Conservation (phyloP, 192 early-diverging fungal genomes). For the Anaeromyces robustus region DNA sequence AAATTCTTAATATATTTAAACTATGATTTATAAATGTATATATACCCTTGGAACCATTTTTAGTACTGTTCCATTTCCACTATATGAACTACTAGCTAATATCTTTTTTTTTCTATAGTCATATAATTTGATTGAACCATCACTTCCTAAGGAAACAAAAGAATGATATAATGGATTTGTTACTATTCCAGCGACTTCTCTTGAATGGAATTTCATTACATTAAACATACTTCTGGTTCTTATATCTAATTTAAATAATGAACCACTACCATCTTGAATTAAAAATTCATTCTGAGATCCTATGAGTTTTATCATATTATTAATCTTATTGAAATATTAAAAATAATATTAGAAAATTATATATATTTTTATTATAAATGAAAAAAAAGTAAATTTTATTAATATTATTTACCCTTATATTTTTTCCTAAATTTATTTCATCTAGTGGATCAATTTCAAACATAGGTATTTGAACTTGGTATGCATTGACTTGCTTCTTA, state of each 20-base stretch:
- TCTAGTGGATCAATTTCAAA: slow-evolving; percentile 43
- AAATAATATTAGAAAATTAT: no score
- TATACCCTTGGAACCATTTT: slow-evolving; percentile 26
- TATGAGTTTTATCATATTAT: background rate
- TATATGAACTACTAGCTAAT: slow-evolving; percentile 10
- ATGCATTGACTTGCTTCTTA: slow-evolving; percentile 3
- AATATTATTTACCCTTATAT: slow-evolving; percentile 4
- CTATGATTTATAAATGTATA: no score
- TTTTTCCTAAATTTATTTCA: slow-evolving; percentile 34
- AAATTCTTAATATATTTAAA: no score
- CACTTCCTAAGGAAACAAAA: slow-evolving; percentile 27
- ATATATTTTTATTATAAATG: background rate
- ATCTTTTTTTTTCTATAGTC: slow-evolving; percentile 21
- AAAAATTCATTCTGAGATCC: background rate
- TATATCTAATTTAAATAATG: slow-evolving; percentile 25
- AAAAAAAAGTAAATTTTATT: background rate
- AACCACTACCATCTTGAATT: slow-evolving; percentile 26
- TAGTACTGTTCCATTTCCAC: slow-evolving; percentile 18
- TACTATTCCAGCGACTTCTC: slow-evolving; percentile 19
- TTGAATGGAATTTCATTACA: slow-evolving; percentile 28
- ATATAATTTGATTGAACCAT: slow-evolving; percentile 25
- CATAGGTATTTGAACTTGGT: slow-evolving; percentile 13
- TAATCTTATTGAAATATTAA: background rate
- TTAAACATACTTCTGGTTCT: slow-evolving; percentile 24
- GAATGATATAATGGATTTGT: slow-evolving; percentile 22